Evolutionary conservation across 495 filamentous ascomycete species (phyloP).

Genomic region (Penicillium canariense): DNA sequence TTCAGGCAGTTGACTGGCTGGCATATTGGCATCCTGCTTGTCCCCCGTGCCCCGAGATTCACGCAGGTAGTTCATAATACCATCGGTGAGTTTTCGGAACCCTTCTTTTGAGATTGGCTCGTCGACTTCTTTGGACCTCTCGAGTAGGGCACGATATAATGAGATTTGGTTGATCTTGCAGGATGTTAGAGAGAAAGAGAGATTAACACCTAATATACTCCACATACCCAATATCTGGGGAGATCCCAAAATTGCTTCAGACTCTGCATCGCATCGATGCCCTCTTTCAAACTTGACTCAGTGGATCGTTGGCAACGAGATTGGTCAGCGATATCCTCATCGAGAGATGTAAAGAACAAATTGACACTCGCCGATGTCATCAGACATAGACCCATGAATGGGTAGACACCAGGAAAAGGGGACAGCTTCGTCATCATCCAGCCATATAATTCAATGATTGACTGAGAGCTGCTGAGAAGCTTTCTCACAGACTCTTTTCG

Average conservation of each 20-base stretch:
- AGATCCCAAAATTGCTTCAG: neutral
- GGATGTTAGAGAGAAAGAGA: neutral
- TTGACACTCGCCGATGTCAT: neutral
- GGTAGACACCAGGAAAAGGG: conserved; percentile 1
- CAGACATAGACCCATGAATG: neutral
- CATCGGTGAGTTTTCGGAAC: neutral
- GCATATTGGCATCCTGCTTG: neutral
- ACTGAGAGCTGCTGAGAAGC: neutral
- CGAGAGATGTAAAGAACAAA: neutral
- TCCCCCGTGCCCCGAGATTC: neutral
- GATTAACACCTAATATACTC: neutral
- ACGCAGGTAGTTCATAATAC: conserved; percentile 1
- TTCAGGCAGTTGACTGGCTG: neutral
- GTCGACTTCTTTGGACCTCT: neutral
- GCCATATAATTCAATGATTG: neutral
- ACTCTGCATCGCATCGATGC: neutral
- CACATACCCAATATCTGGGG: neutral
- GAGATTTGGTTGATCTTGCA: neutral
- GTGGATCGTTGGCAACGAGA: neutral
- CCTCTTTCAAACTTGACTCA: neutral
- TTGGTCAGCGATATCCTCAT: neutral
- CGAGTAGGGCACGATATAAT: neutral
- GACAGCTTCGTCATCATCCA: neutral
- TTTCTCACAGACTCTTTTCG: neutral
- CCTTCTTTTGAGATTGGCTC: neutral